Base-by-base conservation (phyloP, 345 rosid species). In the Murraya paniculata region DNA sequence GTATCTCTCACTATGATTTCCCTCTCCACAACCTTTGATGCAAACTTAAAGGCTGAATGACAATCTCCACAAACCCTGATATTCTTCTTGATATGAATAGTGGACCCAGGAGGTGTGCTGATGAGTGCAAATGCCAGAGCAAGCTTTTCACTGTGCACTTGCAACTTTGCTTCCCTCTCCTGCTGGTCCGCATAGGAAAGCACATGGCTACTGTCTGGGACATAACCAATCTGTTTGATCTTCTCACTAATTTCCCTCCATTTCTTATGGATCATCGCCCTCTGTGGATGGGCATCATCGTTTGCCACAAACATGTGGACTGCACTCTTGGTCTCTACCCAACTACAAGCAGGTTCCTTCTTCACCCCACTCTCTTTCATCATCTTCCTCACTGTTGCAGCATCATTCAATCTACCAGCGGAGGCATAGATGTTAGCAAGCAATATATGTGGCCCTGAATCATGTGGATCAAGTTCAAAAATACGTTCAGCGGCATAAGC, bases 91-190 rank as follows among this genome's bases (percentile, higher is more conserved):
- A 88, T 88, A 71, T 78, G 81, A 73, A 90, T 86, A 16, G 89
- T 85, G 78, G 91, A 87, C 82, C 90, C 88, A 65, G 93, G 85
- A 41, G 90, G 86, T 0, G 88, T 86, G 67, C 79, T 86, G 24
- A 91, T 76, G 79, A 91, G 87, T 14, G 95, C 92, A 88, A 90
- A 91, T 64, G 95, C 93, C 76, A 91, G 78, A 9, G 93, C 95
- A 66, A 88, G 90, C 87, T 91, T 91, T 92, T 90, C 92, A 25
- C 95, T 91, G 72, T 88, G 95, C 66, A 81, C 80, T 75, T 91
- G 91, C 82, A 90, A 82, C 81, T 87, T 87, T 38, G 73, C 83
- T 77, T 88, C 90, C 83, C 88, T 89, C 83, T 89, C 90, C 71
- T 88, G 87, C 82, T 89, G 80, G 64, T 90, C 91, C 64, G 87